Percentiles rank a stretch among this genome's conserved stretches.
phyloP scores from a whole-genome alignment of 139 green algal genomes.

The Microglena sp. region DNA sequence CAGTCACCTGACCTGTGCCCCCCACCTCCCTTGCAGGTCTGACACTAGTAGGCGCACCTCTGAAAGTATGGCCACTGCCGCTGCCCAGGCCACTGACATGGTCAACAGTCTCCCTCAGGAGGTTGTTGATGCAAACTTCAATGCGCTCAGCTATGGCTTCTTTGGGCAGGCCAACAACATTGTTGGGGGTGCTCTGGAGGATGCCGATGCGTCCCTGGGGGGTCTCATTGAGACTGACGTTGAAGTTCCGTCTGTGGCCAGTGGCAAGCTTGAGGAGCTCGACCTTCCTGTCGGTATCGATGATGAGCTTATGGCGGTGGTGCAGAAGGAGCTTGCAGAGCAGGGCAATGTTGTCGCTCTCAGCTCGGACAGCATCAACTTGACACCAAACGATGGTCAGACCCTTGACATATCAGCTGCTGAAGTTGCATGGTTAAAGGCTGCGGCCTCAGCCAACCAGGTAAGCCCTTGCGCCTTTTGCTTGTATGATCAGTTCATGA shows the following conservation, averaged over 20 bases:
- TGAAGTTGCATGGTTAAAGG: too few species aligned
- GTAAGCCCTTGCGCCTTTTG: too few species aligned
- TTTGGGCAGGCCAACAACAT: slow-evolving; percentile 16
- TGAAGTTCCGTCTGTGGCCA: neutral
- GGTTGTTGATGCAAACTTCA: slow-evolving; percentile 7
- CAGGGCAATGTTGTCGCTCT: neutral
- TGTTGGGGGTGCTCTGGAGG: neutral
- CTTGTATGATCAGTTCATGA: too few species aligned
- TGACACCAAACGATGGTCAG: too few species aligned
- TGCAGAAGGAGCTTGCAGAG: slow-evolving; percentile 19
- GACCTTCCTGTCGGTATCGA: neutral
- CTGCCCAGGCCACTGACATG: neutral
- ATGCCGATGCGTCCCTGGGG: neutral
- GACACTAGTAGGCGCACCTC: neutral
- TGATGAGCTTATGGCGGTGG: slow-evolving; percentile 5
- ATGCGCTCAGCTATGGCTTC: slow-evolving; percentile 40
- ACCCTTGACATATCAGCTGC: too few species aligned
- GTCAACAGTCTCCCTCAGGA: too few species aligned
- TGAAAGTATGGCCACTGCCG: neutral
- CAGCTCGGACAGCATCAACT: too few species aligned
- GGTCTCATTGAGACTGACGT: neutral
- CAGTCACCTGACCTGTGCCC: neutral
- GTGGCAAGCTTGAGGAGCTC: neutral
- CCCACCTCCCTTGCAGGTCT: neutral
- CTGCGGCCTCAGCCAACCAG: too few species aligned